These are phyloP conservation scores for Linum usitatissimum DNA, from an alignment of 345 rosid genomes.

Conservation along the genomic window DNA sequence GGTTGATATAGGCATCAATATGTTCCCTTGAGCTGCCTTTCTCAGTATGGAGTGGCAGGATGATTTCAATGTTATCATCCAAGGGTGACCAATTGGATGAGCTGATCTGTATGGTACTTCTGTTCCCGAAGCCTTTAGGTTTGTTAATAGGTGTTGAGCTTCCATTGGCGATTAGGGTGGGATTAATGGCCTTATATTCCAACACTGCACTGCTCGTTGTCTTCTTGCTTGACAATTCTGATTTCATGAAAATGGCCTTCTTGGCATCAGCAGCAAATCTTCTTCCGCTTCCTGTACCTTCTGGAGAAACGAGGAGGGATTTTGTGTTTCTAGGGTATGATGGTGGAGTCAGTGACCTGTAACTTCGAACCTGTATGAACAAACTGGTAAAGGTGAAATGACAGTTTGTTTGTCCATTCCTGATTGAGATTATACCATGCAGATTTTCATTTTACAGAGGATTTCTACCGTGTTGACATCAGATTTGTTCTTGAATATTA, in stretches of 20 bases:
- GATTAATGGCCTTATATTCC: constrained; percentile 4
- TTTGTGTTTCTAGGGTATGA: constrained; percentile 18
- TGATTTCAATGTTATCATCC: constrained; percentile 52
- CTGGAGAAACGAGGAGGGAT: constrained; percentile 14
- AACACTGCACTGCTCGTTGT: neutral
- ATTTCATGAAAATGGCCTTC: constrained; percentile 7
- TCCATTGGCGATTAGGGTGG: neutral
- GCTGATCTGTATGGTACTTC: neutral
- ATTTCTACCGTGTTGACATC: constrained; percentile 22
- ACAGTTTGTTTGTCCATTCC: constrained; percentile 1
- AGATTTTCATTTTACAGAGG: neutral
- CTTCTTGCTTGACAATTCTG: constrained; percentile 10
- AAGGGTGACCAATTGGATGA: constrained; percentile 43
- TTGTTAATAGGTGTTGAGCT: neutral
- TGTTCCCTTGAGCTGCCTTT: constrained; percentile 20
- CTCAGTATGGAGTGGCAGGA: constrained; percentile 23
- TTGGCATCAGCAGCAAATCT: constrained; percentile 5
- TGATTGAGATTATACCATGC: neutral
- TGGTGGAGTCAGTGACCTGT: constrained; percentile 18
- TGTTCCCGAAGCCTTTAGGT: constrained; percentile 1
- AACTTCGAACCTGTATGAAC: constrained; percentile 16
- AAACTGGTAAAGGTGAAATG: constrained; percentile 8
- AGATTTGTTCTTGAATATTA: constrained; percentile 22
- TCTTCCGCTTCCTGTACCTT: constrained; percentile 10
- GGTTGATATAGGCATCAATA: constrained; percentile 20